phyloP scores from a whole-genome alignment of 1,139 yeast species.

The Yamadazyma trypodendri region DNA sequence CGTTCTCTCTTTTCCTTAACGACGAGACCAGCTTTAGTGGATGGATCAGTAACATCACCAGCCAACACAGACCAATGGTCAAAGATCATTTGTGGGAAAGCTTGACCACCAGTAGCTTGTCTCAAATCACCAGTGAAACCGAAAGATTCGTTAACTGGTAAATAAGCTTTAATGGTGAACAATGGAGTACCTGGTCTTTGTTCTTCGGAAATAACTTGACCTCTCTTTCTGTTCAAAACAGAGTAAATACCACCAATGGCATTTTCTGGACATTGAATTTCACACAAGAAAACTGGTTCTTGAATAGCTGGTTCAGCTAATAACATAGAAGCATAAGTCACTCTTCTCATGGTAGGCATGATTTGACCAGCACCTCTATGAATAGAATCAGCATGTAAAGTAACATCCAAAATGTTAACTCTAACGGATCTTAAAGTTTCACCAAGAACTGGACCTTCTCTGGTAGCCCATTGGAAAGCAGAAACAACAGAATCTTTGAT shows the following conservation, averaged over 20 bases:
- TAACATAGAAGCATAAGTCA: constrained; percentile 95
- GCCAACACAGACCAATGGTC: constrained; percentile 94
- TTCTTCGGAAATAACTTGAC: constrained; percentile 98
- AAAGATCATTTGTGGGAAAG: constrained; percentile 99
- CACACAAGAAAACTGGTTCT: constrained; percentile 99
- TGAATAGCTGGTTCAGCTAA: constrained; percentile 99
- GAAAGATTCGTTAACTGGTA: constrained; percentile 99
- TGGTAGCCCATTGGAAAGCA: constrained; percentile 99
- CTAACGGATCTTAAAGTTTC: constrained; percentile 95
- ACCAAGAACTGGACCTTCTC: constrained; percentile 99
- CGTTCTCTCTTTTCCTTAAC: constrained; percentile 91
- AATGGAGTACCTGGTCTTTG: constrained; percentile 99
- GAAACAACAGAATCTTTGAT: constrained; percentile 99
- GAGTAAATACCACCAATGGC: constrained; percentile 99
- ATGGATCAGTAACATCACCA: constrained; percentile 92
- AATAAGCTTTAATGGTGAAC: constrained; percentile 98
- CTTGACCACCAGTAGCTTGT: constrained; percentile 99
- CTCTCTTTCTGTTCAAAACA: constrained; percentile 99
- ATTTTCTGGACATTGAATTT: constrained; percentile 98
- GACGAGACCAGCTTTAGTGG: constrained; percentile 93
- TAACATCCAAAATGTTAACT: constrained; percentile 98
- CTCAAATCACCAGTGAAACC: constrained; percentile 99
- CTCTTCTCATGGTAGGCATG: constrained; percentile 99
- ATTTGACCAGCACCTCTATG: constrained; percentile 99
- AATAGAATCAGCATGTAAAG: constrained; percentile 99